phyloP scores from a whole-genome alignment of 1,284 basidiomycete genomes.

The Salmacisia buchloeana region DNA sequence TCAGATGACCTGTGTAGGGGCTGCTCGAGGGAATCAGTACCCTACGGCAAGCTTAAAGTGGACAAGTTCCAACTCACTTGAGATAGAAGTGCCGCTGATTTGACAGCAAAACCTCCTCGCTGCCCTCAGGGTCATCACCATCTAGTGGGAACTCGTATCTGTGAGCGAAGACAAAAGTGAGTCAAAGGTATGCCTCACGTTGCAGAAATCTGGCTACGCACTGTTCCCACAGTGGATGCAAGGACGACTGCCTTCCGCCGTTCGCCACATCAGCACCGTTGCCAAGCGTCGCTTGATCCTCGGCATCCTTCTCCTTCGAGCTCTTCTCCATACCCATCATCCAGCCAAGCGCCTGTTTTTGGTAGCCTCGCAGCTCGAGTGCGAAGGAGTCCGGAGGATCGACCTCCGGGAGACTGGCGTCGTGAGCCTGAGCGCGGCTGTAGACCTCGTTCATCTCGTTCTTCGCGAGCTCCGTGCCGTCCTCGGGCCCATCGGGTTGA shows the following conservation, averaged over 20 bases:
- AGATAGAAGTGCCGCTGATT: slow-evolving; percentile 6
- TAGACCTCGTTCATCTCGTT: slow-evolving; percentile 40
- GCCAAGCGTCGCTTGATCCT: neutral
- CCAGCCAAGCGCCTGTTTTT: slow-evolving; percentile 94
- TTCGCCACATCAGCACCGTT: slow-evolving; percentile 4
- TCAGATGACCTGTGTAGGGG: slow-evolving; percentile 72
- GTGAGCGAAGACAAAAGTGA: neutral
- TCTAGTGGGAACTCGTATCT: slow-evolving; percentile 28
- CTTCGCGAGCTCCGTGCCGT: slow-evolving; percentile 39
- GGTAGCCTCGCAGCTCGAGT: slow-evolving; percentile 73
- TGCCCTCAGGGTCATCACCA: neutral
- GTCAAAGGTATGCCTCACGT: neutral
- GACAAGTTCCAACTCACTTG: neutral
- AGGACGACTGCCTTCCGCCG: slow-evolving; percentile 52
- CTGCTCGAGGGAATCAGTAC: no score
- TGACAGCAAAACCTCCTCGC: slow-evolving; percentile 17
- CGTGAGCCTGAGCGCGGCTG: slow-evolving; percentile 67
- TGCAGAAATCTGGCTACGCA: slow-evolving; percentile 53
- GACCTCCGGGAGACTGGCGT: slow-evolving; percentile 70
- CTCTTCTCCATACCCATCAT: slow-evolving; percentile 76
- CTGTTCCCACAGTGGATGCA: slow-evolving; percentile 95
- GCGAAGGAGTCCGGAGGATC: slow-evolving; percentile 75
- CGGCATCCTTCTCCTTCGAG: neutral
- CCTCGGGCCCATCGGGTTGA: slow-evolving; percentile 13
- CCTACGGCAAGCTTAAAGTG: no score